Evolutionary conservation across 1,284 basidiomycete species (phyloP), one percentile per base, ranked within the genome.

Genomic region (Puccinia triticina): DNA sequence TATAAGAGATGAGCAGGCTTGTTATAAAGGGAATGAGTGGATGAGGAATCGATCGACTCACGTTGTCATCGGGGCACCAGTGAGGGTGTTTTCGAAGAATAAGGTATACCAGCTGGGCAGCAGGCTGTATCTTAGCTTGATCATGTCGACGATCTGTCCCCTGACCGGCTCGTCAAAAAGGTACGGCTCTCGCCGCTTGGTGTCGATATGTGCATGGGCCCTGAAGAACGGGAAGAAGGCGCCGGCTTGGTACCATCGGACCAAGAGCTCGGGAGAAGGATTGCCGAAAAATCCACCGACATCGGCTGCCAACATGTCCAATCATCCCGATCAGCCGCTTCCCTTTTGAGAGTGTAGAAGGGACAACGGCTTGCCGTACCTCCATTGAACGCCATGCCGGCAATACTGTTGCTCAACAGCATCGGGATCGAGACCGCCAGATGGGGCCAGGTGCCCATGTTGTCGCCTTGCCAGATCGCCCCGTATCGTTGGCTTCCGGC

Each of bases 201-300:
- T 97, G 88, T 99, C 97, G 85, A 98, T 93, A 87, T 98, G 96
- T 5, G 96, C 97, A 88, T 99, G 97, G 0, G 96, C 96, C 77
- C 96, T 91, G 92, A 99, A 96, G 91, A 99, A 99, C 3, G 96
- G 96, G 84, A 92, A 92, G 87, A 98, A 97, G 16, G 92, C 91
- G 40, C 96, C 97, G 53, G 96, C 92, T 88, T 94, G 94, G 86
- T 99, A 98, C 96, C 96, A 99, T 55, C 97, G 91, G 11, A 96
- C 92, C 43, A 99, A 92, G 91, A 98, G 94, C 86, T 99, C 96
- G 0, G 92, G 90, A 57, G 92, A 90, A 0, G 97, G 96, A 87
- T 99, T 97, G 72, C 96, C 96, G 86, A 99, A 99, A 91, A 98
- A 99, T 23, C 96, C 96, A 57, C 96, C 96, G 72, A 98, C 94